These are phyloP conservation scores for Pseudoscleropodium purum DNA, from an alignment of 225 moss, liverwort and hornwort genomes.

Conservation along the genomic window DNA sequence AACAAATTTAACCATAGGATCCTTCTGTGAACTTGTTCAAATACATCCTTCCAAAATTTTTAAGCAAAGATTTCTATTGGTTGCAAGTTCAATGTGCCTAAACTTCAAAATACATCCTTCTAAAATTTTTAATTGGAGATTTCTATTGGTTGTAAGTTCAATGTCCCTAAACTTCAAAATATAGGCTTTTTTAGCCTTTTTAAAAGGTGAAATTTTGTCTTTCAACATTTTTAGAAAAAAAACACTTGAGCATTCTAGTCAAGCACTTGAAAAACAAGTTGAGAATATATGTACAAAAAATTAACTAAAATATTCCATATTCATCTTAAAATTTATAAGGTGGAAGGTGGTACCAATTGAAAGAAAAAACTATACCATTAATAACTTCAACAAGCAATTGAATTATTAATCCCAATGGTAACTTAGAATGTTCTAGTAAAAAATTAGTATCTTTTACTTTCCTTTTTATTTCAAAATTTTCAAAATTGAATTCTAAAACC, in stretches of 20 bases:
- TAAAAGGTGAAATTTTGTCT: neutral
- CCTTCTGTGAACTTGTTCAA: neutral
- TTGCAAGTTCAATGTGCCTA: neutral
- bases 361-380: neutral
- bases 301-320: neutral
- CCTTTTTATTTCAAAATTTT: neutral
- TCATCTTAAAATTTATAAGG: neutral
- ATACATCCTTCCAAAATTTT: neutral
- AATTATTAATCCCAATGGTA: neutral
- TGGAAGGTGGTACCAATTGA: accelerated
- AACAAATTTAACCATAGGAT: neutral
- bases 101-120: neutral
- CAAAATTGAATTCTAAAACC: neutral
- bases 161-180: neutral
- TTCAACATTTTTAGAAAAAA: neutral
- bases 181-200: neutral
- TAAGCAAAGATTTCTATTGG: accelerated
- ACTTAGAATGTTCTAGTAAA: neutral
- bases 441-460: neutral
- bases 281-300: too few species aligned
- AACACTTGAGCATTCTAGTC: too few species aligned
- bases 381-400: neutral
- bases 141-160: neutral
- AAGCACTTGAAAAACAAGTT: too few species aligned
- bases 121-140: neutral